phyloP scores from a whole-genome alignment of 2,329 filamentous ascomycete genomes.

The Fusarium sp. region DNA sequence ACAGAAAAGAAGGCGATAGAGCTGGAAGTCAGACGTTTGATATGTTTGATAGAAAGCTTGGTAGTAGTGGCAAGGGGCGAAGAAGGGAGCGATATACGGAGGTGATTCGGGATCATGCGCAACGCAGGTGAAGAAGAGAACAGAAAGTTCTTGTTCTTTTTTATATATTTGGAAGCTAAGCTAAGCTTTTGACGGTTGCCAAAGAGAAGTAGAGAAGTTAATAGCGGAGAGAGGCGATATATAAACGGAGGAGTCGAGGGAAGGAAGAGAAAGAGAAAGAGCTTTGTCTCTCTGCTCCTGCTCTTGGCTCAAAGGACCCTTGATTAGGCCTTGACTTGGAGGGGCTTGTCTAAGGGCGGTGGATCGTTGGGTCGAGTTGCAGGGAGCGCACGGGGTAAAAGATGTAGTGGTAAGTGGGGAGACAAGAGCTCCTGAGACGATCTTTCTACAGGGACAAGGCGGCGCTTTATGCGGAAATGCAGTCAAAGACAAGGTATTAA shows the following conservation, averaged over 20 bases:
- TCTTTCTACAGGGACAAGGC: constrained; percentile 5
- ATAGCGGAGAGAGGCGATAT: constrained; percentile 20
- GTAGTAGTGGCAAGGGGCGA: constrained; percentile 38
- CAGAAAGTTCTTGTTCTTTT: constrained; percentile 33
- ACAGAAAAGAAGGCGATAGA: constrained; percentile 3
- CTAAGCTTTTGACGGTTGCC: constrained; percentile 42
- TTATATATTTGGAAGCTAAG: constrained; percentile 46
- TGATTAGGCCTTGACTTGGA: constrained; percentile 46
- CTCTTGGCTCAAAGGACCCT: constrained; percentile 41
- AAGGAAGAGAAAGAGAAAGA: constrained; percentile 4
- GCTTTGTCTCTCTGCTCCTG: constrained; percentile 18
- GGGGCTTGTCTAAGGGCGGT: constrained; percentile 49
- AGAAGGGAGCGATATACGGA: constrained; percentile 39
- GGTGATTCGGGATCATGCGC: constrained; percentile 38
- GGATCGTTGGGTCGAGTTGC: constrained; percentile 51
- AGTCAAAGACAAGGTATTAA: neutral
- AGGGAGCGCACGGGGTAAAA: constrained; percentile 41
- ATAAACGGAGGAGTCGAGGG: constrained; percentile 11
- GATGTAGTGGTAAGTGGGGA: constrained; percentile 45
- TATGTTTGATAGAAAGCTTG: constrained; percentile 21
- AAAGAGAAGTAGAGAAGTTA: constrained; percentile 26
- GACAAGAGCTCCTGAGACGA: constrained; percentile 27
- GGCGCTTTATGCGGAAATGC: constrained; percentile 1
- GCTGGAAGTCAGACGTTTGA: constrained; percentile 14
- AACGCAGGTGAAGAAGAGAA: constrained; percentile 41